Percentiles rank a stretch among this genome's conserved stretches.
Evolutionary conservation across 768 basidiomycete genomes (phyloP).

Genomic region (Holtermanniella nyarrowii): DNA sequence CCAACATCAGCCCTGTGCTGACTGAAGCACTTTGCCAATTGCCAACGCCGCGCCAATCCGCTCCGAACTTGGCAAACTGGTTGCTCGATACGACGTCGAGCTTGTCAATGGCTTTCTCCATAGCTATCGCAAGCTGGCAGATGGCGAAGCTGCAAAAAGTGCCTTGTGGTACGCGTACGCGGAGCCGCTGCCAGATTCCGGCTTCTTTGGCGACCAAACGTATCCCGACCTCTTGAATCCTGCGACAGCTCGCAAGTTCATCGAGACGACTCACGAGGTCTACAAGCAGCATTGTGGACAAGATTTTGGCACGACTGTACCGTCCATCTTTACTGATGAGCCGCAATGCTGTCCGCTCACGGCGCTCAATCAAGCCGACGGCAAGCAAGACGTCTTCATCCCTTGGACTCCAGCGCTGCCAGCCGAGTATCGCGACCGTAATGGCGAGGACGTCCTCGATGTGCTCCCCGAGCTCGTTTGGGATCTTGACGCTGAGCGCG

Average conservation of each 20-base stretch:
- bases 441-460: conserved; percentile 16
- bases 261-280: conserved; percentile 24
- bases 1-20: neutral
- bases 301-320: conserved; percentile 19
- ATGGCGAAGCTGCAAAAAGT: neutral
- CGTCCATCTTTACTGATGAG: conserved; percentile 30
- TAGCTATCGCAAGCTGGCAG: conserved; percentile 8
- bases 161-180: conserved; percentile 20
- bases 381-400: conserved; percentile 17
- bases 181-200: conserved; percentile 17
- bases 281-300: conserved; percentile 16
- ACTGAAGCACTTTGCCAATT: neutral
- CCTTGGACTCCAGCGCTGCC: conserved; percentile 21
- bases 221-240: conserved; percentile 19
- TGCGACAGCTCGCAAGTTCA: conserved; percentile 13
- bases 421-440: conserved; percentile 3
- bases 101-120: conserved; percentile 5
- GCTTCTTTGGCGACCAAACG: conserved; percentile 17
- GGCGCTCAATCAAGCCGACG: conserved; percentile 7
- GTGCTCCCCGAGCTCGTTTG: conserved; percentile 18
- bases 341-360: conserved; percentile 18
- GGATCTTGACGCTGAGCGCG: conserved; percentile 13
- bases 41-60: conserved; percentile 8
- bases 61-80: conserved; percentile 17
- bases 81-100: conserved; percentile 18